Evolutionary conservation across 495 filamentous ascomycete genomes (phyloP).

Genomic region (Penicillium turbatum): DNA sequence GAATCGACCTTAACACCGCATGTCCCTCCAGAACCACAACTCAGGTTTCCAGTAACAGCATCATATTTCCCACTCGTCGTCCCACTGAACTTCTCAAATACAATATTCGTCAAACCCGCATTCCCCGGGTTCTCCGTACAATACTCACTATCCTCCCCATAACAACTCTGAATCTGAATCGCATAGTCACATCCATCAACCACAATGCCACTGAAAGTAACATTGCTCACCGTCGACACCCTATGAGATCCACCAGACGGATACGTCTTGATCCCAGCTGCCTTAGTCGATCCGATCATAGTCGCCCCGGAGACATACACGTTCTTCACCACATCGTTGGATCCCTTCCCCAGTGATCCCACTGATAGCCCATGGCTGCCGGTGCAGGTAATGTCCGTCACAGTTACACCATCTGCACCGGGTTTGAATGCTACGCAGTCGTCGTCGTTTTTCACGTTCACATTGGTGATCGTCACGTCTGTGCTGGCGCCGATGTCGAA

Average conservation of each 20-base stretch:
- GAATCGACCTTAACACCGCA: conserved; percentile 33
- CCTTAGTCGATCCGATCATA: conserved; percentile 43
- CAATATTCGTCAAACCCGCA: conserved; percentile 32
- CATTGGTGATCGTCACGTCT: conserved; percentile 32
- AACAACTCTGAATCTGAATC: conserved; percentile 48
- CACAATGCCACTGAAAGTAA: conserved; percentile 37
- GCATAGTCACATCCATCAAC: conserved; percentile 42
- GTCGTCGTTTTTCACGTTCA: conserved; percentile 41
- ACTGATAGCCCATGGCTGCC: conserved; percentile 43
- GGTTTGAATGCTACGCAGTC: conserved; percentile 48
- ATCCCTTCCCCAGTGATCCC: conserved; percentile 32
- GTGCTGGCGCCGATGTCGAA: conserved; percentile 45
- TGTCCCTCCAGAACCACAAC: conserved; percentile 37
- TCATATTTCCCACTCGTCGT: conserved; percentile 38
- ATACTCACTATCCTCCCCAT: conserved; percentile 38
- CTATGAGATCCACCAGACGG: conserved; percentile 35
- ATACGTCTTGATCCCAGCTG: conserved; percentile 43
- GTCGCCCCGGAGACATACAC: conserved; percentile 33
- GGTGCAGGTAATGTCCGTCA: conserved; percentile 35
- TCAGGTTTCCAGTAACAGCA: conserved; percentile 35
- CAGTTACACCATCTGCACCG: conserved; percentile 35
- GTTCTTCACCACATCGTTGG: conserved; percentile 36
- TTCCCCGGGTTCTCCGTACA: conserved; percentile 35
- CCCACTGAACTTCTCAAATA: conserved; percentile 36
- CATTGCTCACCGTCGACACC: conserved; percentile 37